Evolutionary conservation across 2,329 filamentous ascomycete genomes (phyloP).

Genomic region (Fusarium sp.): DNA sequence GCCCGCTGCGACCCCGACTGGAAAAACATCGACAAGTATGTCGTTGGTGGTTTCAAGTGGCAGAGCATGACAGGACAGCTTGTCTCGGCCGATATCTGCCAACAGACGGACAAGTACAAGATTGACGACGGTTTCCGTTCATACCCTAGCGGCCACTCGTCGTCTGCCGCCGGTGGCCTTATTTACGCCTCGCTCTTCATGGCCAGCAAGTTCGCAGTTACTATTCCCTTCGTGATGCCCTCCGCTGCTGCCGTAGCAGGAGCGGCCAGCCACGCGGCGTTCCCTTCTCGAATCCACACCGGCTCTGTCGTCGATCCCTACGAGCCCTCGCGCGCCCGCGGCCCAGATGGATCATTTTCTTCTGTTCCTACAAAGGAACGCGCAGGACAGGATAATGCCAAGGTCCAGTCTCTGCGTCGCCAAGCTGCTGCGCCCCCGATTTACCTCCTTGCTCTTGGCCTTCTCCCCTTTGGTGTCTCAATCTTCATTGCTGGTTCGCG

Average conservation of each 20-base stretch:
- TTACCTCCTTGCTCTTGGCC: constrained; percentile 75
- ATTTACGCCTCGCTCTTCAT: constrained; percentile 89
- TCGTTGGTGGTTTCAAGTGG: constrained; percentile 68
- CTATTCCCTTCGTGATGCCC: constrained; percentile 72
- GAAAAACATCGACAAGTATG: constrained; percentile 64
- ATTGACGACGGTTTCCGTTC: constrained; percentile 85
- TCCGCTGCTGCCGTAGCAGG: constrained; percentile 57
- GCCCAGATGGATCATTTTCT: constrained; percentile 29
- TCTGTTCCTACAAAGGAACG: constrained; percentile 40
- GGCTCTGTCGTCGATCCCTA: constrained; percentile 49
- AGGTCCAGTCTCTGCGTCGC: constrained; percentile 59
- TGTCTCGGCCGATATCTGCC: constrained; percentile 81
- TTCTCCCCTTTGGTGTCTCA: constrained; percentile 77
- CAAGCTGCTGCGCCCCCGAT: constrained; percentile 84
- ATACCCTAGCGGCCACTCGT: constrained; percentile 67
- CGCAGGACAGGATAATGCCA: constrained; percentile 44
- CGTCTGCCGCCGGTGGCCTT: constrained; percentile 79
- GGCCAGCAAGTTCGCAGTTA: constrained; percentile 81
- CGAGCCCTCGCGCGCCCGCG: constrained; percentile 42
- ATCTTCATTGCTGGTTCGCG: constrained; percentile 86
- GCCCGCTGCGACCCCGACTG: constrained; percentile 81
- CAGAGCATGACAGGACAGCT: constrained; percentile 69
- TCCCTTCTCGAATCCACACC: constrained; percentile 71
- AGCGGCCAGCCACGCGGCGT: constrained; percentile 70
- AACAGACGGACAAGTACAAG: constrained; percentile 65